phyloP scores from a whole-genome alignment of 805 yeast genomes.

The Saccharomycopsis olivae region DNA sequence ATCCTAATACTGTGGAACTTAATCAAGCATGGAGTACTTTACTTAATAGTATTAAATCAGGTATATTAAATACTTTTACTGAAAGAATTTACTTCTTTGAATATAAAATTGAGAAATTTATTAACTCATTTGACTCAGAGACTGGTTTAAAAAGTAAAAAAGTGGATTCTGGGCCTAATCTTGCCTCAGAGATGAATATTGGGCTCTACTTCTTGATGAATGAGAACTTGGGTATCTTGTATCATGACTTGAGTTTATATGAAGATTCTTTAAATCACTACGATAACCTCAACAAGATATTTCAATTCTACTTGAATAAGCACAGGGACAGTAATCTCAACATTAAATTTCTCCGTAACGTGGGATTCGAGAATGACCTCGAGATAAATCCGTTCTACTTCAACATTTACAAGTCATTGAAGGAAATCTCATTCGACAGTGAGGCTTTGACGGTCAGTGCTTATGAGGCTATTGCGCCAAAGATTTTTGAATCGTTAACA shows the following conservation, averaged over 20 bases:
- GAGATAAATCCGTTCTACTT: conserved; percentile 15
- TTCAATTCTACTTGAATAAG: conserved; percentile 20
- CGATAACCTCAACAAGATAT: conserved; percentile 31
- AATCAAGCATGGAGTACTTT: conserved; percentile 43
- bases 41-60: conserved; percentile 34
- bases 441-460: conserved; percentile 5
- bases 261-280: conserved; percentile 52
- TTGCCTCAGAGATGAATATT: conserved; percentile 34
- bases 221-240: conserved; percentile 41
- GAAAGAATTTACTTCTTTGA: conserved; percentile 33
- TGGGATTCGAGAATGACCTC: conserved; percentile 14
- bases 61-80: conserved; percentile 44
- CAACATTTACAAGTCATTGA: conserved; percentile 12
- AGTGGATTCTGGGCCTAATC: conserved; percentile 17
- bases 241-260: conserved; percentile 42
- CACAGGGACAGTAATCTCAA: conserved; percentile 3
- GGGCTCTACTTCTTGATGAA: conserved; percentile 34
- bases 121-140: conserved; percentile 11
- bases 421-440: conserved; percentile 6
- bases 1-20: conserved; percentile 25
- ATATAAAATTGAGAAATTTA: conserved; percentile 28
- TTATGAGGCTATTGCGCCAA: conserved; percentile 13
- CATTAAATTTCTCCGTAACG: conserved; percentile 6
- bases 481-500: conserved; percentile 11
- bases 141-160: background rate